phyloP scores from a whole-genome alignment of 805 yeast species.

The Sugiyamaella qingdaonensis region DNA sequence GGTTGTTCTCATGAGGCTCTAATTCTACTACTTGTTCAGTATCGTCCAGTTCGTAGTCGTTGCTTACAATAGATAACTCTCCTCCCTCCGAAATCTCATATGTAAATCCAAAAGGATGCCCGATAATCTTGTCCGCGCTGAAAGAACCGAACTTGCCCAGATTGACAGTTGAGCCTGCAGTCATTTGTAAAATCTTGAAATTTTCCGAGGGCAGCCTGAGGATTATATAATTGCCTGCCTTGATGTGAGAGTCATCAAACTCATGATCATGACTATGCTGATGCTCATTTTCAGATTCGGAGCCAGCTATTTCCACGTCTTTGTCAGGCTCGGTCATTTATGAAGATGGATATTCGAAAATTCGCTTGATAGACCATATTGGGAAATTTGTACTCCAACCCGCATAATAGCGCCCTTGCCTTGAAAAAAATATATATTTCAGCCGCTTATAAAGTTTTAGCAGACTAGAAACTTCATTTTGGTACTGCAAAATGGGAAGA shows the following conservation, averaged over 20 bases:
- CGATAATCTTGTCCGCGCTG: conserved; percentile 66
- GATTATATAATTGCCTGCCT: conserved; percentile 52
- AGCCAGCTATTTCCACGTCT: not conserved
- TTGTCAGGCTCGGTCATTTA: not conserved
- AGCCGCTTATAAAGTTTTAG: not conserved
- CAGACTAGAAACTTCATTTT: not conserved
- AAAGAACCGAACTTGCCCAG: conserved; percentile 93
- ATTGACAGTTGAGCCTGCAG: conserved; percentile 54
- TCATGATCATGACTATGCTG: not conserved
- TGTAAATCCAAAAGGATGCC: conserved; percentile 81
- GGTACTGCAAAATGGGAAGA: conserved; percentile 66
- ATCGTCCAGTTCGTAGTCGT: conserved; percentile 36
- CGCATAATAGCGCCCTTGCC: not conserved
- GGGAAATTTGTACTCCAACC: not conserved
- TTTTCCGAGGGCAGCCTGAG: conserved; percentile 80
- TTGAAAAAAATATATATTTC: conserved; percentile 1
- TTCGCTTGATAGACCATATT: not conserved
- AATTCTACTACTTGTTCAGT: conserved; percentile 38
- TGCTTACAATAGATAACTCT: conserved; percentile 27
- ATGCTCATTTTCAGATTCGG: not conserved
- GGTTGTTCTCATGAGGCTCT: conserved; percentile 51
- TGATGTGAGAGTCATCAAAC: conserved; percentile 32
- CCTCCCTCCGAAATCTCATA: conserved; percentile 70
- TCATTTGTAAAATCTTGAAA: conserved; percentile 64
- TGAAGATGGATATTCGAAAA: not conserved